phyloP scores from a whole-genome alignment of 805 yeast species.

The Saccharomycopsis microspora region DNA sequence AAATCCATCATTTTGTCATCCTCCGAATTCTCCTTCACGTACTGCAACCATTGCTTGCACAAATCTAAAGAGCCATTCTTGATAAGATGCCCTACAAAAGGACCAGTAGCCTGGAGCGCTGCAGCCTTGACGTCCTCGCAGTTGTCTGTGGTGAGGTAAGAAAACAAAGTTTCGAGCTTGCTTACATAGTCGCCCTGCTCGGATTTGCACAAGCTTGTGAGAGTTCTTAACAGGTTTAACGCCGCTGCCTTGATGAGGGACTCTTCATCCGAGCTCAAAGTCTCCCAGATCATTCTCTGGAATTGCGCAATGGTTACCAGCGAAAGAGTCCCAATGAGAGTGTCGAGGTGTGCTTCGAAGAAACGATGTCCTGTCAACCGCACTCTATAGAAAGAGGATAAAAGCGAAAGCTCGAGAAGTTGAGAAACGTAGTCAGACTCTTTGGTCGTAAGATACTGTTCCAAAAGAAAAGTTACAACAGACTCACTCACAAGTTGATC shows the following conservation, averaged over 20 bases:
- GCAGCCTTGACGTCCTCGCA: constrained; percentile 38
- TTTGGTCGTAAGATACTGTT: constrained; percentile 7
- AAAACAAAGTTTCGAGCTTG: constrained; percentile 22
- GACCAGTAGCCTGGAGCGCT: constrained; percentile 42
- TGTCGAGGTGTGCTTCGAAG: too few species aligned
- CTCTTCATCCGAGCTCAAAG: constrained; percentile 9
- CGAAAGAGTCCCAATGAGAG: too few species aligned
- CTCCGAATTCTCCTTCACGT: constrained; percentile 22
- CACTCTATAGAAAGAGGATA: constrained; percentile 33
- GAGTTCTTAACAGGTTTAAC: constrained; percentile 24
- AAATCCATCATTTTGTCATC: constrained; percentile 25
- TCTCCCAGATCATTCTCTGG: too few species aligned
- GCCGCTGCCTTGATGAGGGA: constrained; percentile 33
- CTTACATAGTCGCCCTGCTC: constrained; percentile 16
- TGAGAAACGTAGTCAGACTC: constrained; percentile 15
- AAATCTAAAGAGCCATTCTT: too few species aligned
- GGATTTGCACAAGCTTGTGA: constrained; percentile 15
- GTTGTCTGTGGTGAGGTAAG: constrained; percentile 21
- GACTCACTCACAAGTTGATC: constrained; percentile 34
- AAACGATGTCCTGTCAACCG: constrained; percentile 25
- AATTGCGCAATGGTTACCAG: too few species aligned
- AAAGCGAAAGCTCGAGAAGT: constrained; percentile 25
- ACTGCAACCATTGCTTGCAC: constrained; percentile 19
- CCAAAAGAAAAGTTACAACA: constrained; percentile 23
- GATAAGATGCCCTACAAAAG: constrained; percentile 22